Conservation (phyloP, 176 grass and related monocot genomes). For the Microstegium vimineum region DNA sequence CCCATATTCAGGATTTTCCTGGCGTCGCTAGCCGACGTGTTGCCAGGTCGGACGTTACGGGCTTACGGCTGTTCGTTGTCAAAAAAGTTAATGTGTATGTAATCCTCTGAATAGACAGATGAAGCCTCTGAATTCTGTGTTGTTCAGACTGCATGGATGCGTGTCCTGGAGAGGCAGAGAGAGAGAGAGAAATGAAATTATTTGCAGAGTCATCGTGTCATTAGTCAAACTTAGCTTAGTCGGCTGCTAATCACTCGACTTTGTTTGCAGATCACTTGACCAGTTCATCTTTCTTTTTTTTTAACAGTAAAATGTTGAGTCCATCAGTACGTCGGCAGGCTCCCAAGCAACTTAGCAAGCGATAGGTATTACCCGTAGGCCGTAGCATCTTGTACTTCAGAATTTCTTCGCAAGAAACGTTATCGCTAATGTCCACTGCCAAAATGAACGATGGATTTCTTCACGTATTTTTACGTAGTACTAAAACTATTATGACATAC, state of each 20-base stretch:
- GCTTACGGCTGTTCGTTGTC: not conserved
- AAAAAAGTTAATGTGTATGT: not conserved
- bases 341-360: not conserved
- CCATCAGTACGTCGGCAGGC: not conserved
- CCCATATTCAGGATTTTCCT: not conserved
- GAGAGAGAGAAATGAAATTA: too few species aligned
- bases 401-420: too few species aligned
- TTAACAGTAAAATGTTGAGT: not conserved
- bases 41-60: slow-evolving; percentile 1
- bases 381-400: not conserved
- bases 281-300: not conserved
- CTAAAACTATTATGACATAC: too few species aligned
- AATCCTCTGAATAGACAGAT: not conserved
- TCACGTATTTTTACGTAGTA: too few species aligned
- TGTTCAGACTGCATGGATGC: not conserved
- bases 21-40: not conserved
- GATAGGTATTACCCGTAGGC: not conserved
- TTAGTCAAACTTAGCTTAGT: too few species aligned
- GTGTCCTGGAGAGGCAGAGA: not conserved
- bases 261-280: not conserved
- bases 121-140: not conserved
- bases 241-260: too few species aligned
- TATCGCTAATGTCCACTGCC: too few species aligned
- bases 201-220: not conserved
- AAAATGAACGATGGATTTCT: too few species aligned